A percentile compares a stretch with the other conserved stretches of the same genome.
These are phyloP conservation scores for Kandelia obovata DNA, from an alignment of 345 rosid species.

Conservation along the genomic window DNA sequence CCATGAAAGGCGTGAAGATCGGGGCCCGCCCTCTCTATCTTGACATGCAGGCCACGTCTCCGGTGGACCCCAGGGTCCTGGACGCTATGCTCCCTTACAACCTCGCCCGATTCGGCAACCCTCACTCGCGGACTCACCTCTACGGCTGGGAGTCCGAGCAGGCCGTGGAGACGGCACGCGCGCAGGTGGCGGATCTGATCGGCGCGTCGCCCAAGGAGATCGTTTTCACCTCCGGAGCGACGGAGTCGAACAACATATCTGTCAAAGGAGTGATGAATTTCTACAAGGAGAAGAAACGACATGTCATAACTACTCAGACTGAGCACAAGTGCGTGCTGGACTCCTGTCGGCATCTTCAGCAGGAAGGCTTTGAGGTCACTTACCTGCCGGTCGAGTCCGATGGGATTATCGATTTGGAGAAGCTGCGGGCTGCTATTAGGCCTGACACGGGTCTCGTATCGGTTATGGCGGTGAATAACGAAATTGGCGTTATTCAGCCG, in stretches of 20 bases:
- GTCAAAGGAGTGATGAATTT: constrained; percentile 94
- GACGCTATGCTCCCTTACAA: constrained; percentile 83
- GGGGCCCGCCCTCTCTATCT: constrained; percentile 70
- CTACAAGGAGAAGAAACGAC: constrained; percentile 81
- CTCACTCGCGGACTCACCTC: constrained; percentile 95
- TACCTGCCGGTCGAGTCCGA: constrained; percentile 70
- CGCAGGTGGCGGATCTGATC: constrained; percentile 66
- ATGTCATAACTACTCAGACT: constrained; percentile 88
- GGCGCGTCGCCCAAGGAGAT: constrained; percentile 87
- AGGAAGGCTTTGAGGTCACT: constrained; percentile 92
- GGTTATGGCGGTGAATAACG: constrained; percentile 94
- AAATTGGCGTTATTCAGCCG: constrained; percentile 92
- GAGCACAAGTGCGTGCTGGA: constrained; percentile 97
- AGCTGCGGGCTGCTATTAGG: constrained; percentile 54
- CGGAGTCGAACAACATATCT: constrained; percentile 85
- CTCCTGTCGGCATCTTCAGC: constrained; percentile 91
- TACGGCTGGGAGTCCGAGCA: constrained; percentile 96
- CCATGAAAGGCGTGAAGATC: constrained; percentile 69
- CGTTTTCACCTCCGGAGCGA: constrained; percentile 90
- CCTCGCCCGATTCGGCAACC: constrained; percentile 70
- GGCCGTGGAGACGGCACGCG: constrained; percentile 80
- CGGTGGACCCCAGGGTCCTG: constrained; percentile 81
- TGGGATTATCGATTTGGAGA: constrained; percentile 71
- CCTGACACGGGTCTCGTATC: constrained; percentile 85
- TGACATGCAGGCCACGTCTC: constrained; percentile 82